Base-by-base conservation (phyloP, 2,329 filamentous ascomycete species). In the Alternaria triticina region DNA sequence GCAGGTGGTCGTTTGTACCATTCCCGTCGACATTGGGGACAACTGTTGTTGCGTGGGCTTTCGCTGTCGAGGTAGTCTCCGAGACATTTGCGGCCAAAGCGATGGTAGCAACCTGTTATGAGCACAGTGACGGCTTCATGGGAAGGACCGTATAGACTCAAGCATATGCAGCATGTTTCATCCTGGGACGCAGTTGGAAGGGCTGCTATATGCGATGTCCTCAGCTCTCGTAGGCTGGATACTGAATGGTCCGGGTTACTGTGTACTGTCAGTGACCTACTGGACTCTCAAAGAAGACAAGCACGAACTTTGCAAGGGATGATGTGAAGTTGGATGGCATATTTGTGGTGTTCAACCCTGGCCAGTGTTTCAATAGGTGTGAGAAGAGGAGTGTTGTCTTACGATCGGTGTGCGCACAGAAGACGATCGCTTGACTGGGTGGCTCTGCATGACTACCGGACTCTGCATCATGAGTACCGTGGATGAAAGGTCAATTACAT, bases 11-110 rank as follows among this genome's bases (percentile, higher is more conserved):
- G 55, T 20, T 44, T 49, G 30, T 62, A 65, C 65, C 65, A 69
- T 43, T 47, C 57, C 12, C 45, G 45, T 49, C 62, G 43, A 28
- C 62, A 69, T 57, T 65, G 51, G 20, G 62, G 65, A 49, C 65
- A 65, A 20, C 43, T 56, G 28, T 69, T 65, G 7, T 25, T 62
- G 2, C 23, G 22, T 17, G 45, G 59, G n/a, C 50, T 59, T 13
- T 36, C 25, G 47, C 59, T 69, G 20, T 57, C 36, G 12, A 67
- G 45, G 30, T 60, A 59, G 7, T 28, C 43, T 12, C 65, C 43
- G 13, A 69, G 58, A 30, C 62, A 69, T 4, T 28, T 36, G 11
- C 54, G 58, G 8, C 65, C 65, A 45, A 69, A 69, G 4, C 59
- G 51, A 49, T 69, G 62, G 22, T 49, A 57, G 43, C 60, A 66